Percentiles rank a stretch among this genome's conserved stretches.
Evolutionary conservation across 441 rosid genomes (phyloP).

Genomic region (Erysimum cheiri): DNA sequence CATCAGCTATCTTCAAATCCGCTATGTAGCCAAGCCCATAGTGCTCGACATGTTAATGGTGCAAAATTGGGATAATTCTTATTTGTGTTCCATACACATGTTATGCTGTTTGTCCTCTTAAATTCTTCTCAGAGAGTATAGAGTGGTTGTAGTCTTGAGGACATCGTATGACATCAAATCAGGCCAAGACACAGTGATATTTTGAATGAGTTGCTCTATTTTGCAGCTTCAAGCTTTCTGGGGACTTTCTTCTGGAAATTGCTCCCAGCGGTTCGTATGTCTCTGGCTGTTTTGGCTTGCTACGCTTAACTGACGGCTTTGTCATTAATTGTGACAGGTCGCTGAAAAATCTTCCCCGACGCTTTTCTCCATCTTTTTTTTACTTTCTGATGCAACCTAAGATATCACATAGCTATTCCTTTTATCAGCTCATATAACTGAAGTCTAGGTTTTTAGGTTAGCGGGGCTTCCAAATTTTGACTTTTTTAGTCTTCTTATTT

Average conservation of each 20-base stretch:
- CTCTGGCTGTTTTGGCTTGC: constrained; percentile 82
- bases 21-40: constrained; percentile 77
- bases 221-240: constrained; percentile 64
- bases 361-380: constrained; percentile 33
- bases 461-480: constrained; percentile 47
- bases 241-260: constrained; percentile 71
- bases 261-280: constrained; percentile 91
- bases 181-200: constrained; percentile 70
- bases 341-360: constrained; percentile 47
- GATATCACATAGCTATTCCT: not conserved
- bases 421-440: constrained; percentile 1
- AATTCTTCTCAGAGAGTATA: constrained; percentile 72
- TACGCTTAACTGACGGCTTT: constrained; percentile 62
- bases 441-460: constrained; percentile 22
- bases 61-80: constrained; percentile 55
- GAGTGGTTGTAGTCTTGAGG: constrained; percentile 77
- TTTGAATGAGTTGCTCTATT: constrained; percentile 76
- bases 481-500: constrained; percentile 45
- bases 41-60: constrained; percentile 63
- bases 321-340: constrained; percentile 74
- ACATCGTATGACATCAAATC: constrained; percentile 69
- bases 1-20: constrained; percentile 88
- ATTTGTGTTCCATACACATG: constrained; percentile 50
- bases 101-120: constrained; percentile 65
- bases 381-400: constrained; percentile 24